Evolutionary conservation across 2,329 filamentous ascomycete genomes (phyloP), one percentile per base, ranked within the genome.

Genomic region (Ceratocystis colombiana): DNA sequence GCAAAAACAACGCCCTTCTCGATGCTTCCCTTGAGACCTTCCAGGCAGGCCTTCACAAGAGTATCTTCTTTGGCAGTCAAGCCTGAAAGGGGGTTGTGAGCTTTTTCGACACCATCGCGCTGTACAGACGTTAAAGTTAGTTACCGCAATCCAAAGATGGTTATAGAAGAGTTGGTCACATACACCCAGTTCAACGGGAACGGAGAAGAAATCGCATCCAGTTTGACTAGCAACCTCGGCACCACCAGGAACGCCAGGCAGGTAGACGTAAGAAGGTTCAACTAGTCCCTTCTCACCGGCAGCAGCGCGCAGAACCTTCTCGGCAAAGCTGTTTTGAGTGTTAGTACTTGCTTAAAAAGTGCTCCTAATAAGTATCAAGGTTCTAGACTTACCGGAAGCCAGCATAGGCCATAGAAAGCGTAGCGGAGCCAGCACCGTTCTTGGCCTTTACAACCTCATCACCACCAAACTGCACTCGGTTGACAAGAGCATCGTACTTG

Each of bases 391-490:
- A 92, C 88, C 90, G 88, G 85, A 87, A 97, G 71, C 94, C 94
- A 71, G 94, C 94, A 76, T 91, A 95, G 69, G 91, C 91, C 91
- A 96, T 96, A 72, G 90, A 96, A 65, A 96, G 83, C 68, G 91
- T 96, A 71, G 91, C 91, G 69, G 90, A 95, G 70, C 91, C 91
- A 74, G 87, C 86, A 73, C 91, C 91, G 71, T 94, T 89, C 85
- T 96, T 96, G 75, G 91, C 91, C 83, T 93, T 87, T 76, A 96
- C 91, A 70, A 96, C 91, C 80, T 96, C 91, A 72, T 99, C 94
- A 82, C 94, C 94, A 76, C 94, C 94, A 72, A 96, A 97, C 78
- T 99, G 94, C 67, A 97, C 89, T 80, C 94, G 91, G 79, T 96
- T 89, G 74, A 96, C 86, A 63, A 99, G 83, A 70, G 85, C 88